Evolutionary conservation across 495 filamentous ascomycete genomes (phyloP).

Genomic region (Aspergillus affinis): DNA sequence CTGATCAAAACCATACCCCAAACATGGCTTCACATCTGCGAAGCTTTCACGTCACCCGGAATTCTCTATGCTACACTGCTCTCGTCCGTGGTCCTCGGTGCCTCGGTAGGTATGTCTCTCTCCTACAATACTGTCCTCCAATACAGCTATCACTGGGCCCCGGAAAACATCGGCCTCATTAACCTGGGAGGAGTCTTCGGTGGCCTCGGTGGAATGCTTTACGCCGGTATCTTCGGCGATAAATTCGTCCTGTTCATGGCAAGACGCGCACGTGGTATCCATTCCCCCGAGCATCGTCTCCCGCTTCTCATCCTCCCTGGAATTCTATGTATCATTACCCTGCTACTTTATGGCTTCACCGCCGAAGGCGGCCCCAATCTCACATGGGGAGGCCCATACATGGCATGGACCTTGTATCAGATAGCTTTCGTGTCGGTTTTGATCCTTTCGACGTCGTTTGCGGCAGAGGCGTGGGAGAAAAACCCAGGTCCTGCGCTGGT

Average conservation of each 20-base stretch:
- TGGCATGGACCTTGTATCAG: conserved; percentile 41
- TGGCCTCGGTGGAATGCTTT: conserved; percentile 38
- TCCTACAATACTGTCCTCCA: conserved; percentile 38
- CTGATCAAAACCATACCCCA: conserved; percentile 14
- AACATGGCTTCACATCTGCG: conserved; percentile 33
- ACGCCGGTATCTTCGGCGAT: conserved; percentile 34
- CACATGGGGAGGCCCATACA: conserved; percentile 37
- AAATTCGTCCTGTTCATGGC: conserved; percentile 35
- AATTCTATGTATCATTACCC: conserved; percentile 27
- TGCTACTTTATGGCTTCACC: conserved; percentile 38
- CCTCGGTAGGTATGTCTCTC: conserved; percentile 34
- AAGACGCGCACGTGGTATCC: conserved; percentile 31
- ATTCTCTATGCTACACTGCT: conserved; percentile 37
- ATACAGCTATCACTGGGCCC: conserved; percentile 30
- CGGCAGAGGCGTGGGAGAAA: conserved; percentile 39
- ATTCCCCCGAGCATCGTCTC: conserved; percentile 37
- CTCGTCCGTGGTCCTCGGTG: conserved; percentile 33
- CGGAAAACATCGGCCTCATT: conserved; percentile 33
- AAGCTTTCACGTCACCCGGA: conserved; percentile 35
- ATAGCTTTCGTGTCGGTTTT: conserved; percentile 36
- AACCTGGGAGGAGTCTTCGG: conserved; percentile 37
- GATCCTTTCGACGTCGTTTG: conserved; percentile 36
- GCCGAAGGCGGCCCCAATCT: conserved; percentile 17
- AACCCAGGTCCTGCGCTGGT: conserved; percentile 42
- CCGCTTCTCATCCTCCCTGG: conserved; percentile 34